Evolutionary conservation across 768 basidiomycete genomes (phyloP).

Genomic region (Phaffia tasmanica): DNA sequence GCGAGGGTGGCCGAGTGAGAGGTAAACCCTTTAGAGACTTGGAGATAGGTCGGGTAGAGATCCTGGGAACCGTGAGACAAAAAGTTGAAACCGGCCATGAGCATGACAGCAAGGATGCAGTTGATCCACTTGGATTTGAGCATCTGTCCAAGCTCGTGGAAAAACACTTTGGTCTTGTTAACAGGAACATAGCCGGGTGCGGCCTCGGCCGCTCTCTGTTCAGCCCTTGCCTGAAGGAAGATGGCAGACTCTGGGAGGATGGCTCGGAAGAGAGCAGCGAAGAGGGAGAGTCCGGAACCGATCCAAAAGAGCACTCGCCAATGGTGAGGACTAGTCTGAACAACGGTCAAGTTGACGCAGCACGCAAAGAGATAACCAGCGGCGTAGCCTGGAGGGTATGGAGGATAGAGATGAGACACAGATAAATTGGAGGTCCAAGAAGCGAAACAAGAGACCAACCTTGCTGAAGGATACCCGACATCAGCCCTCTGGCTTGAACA

Average conservation of each 20-base stretch:
- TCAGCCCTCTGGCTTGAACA: constrained; percentile 70
- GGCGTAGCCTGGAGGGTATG: background rate
- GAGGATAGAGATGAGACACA: background rate
- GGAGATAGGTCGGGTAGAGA: constrained; percentile 61
- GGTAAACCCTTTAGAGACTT: constrained; percentile 52
- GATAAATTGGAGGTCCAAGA: background rate
- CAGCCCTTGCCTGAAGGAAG: constrained; percentile 56
- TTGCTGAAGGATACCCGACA: constrained; percentile 73
- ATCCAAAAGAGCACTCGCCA: constrained; percentile 82
- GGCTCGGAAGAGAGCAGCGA: constrained; percentile 57
- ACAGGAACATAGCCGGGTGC: background rate
- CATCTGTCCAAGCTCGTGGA: constrained; percentile 63
- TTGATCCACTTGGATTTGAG: constrained; percentile 67
- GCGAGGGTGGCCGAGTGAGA: constrained; percentile 54
- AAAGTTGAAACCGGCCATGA: constrained; percentile 71
- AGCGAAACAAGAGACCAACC: constrained; percentile 44
- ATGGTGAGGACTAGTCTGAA: constrained; percentile 39
- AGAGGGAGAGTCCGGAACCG: constrained; percentile 42
- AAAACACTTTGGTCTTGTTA: constrained; percentile 57
- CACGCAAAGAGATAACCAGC: constrained; percentile 4
- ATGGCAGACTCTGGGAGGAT: constrained; percentile 65
- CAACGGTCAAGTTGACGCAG: constrained; percentile 30
- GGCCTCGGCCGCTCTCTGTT: constrained; percentile 5
- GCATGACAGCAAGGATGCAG: constrained; percentile 69
- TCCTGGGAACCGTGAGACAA: constrained; percentile 44